Evolutionary conservation across 495 filamentous ascomycete species (phyloP), one percentile per base, ranked within the genome.

Genomic region (Cetradonia linearis): DNA sequence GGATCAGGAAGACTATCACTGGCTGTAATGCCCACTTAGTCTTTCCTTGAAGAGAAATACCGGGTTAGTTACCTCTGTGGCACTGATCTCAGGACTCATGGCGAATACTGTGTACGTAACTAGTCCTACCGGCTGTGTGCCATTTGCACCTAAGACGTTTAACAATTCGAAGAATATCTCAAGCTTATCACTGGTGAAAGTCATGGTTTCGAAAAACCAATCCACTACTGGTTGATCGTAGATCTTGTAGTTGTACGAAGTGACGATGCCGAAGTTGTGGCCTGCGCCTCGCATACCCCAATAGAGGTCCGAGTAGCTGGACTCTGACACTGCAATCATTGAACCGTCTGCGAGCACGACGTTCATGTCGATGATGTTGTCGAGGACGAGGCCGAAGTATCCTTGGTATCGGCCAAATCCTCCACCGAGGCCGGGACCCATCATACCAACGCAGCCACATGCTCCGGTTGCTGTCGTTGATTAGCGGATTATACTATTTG

Each of bases 71-170:
- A 59, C 56, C 23, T 50, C 48, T 5, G 60, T 69, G 61, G 49
- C 38, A 37, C 56, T 63, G 1, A 59, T 33, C n/a, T 37, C 58
- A 25, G 63, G 55, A 27, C 69, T 67, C 16, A 66, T 46, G 11
- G 65, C 63, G 28, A 67, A 49, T 37, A 74, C 67, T 25, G 64
- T 36, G 27, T 46, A 34, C 37, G 72, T 67, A n/a, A 70, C 59
- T 52, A 68, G 13, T 14, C 44, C 56, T 50, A 53, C 50, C 5
- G 46, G 56, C 20, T 59, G 56, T 28, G 44, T 50, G 11, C 56
- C 56, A n/a, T 59, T 59, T 9, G 44, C 46, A 27, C 31, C 25
- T 7, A 59, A 20, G 2, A 8, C 33, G 5, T 59, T 59, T 20
- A 59, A 8, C 3, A 7, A 8, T 23, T 50, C 46, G 13, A 38